Evolutionary conservation across 2,329 filamentous ascomycete species (phyloP).

Genomic region (Volutella citrinella): DNA sequence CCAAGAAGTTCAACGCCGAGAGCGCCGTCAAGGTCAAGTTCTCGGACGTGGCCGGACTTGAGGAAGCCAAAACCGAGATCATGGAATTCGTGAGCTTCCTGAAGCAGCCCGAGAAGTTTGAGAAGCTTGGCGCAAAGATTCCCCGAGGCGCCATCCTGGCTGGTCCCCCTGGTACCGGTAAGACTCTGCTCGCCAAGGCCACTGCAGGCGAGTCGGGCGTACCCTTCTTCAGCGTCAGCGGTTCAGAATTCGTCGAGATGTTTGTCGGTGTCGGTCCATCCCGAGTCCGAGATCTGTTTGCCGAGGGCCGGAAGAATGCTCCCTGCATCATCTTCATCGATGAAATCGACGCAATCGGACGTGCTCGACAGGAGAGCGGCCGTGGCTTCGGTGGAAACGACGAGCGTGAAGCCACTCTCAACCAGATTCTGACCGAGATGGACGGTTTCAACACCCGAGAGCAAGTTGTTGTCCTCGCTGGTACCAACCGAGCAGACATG

Average conservation of each 20-base stretch:
- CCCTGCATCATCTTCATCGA: conserved; percentile 99
- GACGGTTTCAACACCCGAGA: conserved; percentile 97
- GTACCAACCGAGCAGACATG: conserved; percentile 93
- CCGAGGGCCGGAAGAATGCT: conserved; percentile 90
- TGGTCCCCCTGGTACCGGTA: conserved; percentile 97
- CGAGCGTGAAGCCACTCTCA: conserved; percentile 93
- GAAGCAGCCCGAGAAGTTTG: conserved; percentile 88
- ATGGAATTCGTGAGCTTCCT: conserved; percentile 99
- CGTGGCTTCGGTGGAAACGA: conserved; percentile 80
- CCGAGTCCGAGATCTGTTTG: conserved; percentile 89
- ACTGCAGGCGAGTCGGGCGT: conserved; percentile 96
- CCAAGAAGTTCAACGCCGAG: conserved; percentile 97
- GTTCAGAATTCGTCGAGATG: conserved; percentile 99
- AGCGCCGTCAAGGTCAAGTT: conserved; percentile 97
- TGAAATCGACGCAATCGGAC: conserved; percentile 97
- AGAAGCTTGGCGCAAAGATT: conserved; percentile 95
- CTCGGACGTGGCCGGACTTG: conserved; percentile 93
- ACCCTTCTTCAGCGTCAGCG: conserved; percentile 97
- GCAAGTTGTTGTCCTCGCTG: conserved; percentile 93
- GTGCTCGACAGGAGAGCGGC: conserved; percentile 78
- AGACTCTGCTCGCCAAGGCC: conserved; percentile 94
- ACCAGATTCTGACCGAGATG: conserved; percentile 99
- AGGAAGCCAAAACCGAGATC: conserved; percentile 96
- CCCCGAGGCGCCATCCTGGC: conserved; percentile 94
- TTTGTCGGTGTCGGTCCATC: conserved; percentile 98